Evolutionary conservation across 306 rosid genomes (phyloP).

Genomic region (Medicago truncatula): DNA sequence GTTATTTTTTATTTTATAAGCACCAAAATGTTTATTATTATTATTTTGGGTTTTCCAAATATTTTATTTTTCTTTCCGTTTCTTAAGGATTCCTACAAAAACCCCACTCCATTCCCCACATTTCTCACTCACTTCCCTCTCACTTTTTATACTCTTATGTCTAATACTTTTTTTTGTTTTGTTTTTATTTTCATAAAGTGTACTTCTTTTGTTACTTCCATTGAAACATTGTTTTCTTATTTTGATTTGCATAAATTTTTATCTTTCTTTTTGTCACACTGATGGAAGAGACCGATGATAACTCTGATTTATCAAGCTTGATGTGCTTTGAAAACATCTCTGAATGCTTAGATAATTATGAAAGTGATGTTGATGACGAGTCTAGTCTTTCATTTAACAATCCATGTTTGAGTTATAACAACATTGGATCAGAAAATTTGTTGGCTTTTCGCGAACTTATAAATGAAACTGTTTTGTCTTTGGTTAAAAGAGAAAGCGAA

Average conservation of each 20-base stretch:
- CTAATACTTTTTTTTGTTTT: slow-evolving; percentile 1
- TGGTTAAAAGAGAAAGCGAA: slow-evolving; percentile 66
- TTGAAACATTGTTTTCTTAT: slow-evolving; percentile 20
- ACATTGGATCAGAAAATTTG: slow-evolving; percentile 46
- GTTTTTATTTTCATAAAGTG: slow-evolving; percentile 15
- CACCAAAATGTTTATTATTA: too few species aligned
- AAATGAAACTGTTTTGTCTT: slow-evolving; percentile 51
- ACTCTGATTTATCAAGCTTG: slow-evolving; percentile 50
- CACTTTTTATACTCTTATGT: background rate
- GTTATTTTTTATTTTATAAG: too few species aligned
- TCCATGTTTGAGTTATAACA: slow-evolving; percentile 39
- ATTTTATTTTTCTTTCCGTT: background rate
- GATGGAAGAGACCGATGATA: slow-evolving; percentile 57
- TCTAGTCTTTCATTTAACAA: slow-evolving; percentile 29
- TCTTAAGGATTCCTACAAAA: slow-evolving; percentile 47
- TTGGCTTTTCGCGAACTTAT: slow-evolving; percentile 48
- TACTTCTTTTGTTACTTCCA: slow-evolving; percentile 34
- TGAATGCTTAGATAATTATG: background rate
- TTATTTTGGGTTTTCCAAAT: background rate
- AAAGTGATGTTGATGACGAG: slow-evolving; percentile 51
- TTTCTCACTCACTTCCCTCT: slow-evolving; percentile 9
- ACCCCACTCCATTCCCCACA: slow-evolving; percentile 32
- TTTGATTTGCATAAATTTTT: slow-evolving; percentile 19
- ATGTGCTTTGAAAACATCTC: slow-evolving; percentile 51
- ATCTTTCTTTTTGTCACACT: slow-evolving; percentile 37